Evolutionary conservation across 1,284 basidiomycete species (phyloP).

Genomic region (Ustilago hordei): DNA sequence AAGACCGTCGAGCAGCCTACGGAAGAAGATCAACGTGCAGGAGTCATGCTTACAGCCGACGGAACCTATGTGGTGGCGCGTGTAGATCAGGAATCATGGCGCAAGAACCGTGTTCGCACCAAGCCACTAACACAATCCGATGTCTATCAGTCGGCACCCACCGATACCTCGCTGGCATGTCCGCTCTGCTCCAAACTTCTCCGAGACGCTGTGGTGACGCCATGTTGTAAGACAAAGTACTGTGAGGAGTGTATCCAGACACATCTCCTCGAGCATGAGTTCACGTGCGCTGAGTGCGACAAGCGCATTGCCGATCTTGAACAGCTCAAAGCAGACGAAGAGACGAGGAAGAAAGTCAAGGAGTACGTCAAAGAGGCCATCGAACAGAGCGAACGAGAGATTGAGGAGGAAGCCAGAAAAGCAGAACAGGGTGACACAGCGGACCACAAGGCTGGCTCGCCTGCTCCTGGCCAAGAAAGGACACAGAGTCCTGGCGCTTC

Average conservation of each 20-base stretch:
- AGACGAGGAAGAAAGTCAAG: slow-evolving; percentile 58
- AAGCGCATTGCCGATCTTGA: slow-evolving; percentile 63
- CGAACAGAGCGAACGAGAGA: slow-evolving; percentile 61
- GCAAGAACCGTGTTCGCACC: slow-evolving; percentile 56
- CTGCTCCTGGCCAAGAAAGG: slow-evolving; percentile 13
- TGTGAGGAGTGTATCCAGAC: slow-evolving; percentile 69
- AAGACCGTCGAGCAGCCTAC: slow-evolving; percentile 84
- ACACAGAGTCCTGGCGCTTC: slow-evolving; percentile 24
- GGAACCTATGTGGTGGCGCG: slow-evolving; percentile 68
- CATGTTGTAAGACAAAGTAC: slow-evolving; percentile 65
- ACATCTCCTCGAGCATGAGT: slow-evolving; percentile 68
- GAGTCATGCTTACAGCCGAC: slow-evolving; percentile 68
- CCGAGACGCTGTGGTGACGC: slow-evolving; percentile 62
- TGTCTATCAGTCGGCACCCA: slow-evolving; percentile 64
- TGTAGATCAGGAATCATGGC: slow-evolving; percentile 64
- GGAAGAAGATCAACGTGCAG: slow-evolving; percentile 58
- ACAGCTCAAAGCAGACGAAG: slow-evolving; percentile 63
- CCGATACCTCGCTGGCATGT: slow-evolving; percentile 64
- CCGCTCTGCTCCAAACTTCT: slow-evolving; percentile 66
- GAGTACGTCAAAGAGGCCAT: slow-evolving; percentile 65
- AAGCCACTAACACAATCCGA: slow-evolving; percentile 65
- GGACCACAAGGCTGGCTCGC: slow-evolving; percentile 24
- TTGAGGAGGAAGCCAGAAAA: slow-evolving; percentile 50
- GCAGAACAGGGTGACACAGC: slow-evolving; percentile 23
- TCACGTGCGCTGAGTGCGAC: slow-evolving; percentile 68